These are phyloP conservation scores for Candida nitratophila DNA, from an alignment of 805 yeast genomes.

Conservation along the genomic window DNA sequence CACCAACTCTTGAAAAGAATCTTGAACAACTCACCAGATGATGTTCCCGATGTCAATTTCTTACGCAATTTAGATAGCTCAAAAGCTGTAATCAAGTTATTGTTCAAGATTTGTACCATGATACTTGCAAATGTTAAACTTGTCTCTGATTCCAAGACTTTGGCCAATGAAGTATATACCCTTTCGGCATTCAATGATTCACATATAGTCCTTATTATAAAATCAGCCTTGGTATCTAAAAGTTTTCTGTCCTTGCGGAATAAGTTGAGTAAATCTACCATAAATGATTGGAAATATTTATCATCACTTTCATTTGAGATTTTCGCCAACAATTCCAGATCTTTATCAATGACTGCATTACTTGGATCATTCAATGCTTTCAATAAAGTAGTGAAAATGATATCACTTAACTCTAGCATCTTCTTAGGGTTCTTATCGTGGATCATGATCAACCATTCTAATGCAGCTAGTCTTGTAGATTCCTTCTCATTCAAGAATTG, in stretches of 20 bases:
- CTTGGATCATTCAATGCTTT: constrained; percentile 65
- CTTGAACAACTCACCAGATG: constrained; percentile 43
- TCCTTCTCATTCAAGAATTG: constrained; percentile 75
- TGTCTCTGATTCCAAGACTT: constrained; percentile 54
- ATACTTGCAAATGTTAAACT: constrained; percentile 68
- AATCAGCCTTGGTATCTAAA: constrained; percentile 68
- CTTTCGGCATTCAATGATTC: constrained; percentile 74
- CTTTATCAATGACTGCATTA: constrained; percentile 70
- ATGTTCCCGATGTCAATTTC: constrained; percentile 35
- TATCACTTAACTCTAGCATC: constrained; percentile 47
- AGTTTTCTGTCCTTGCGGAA: constrained; percentile 65
- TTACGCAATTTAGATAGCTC: constrained; percentile 68
- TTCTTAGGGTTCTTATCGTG: constrained; percentile 62
- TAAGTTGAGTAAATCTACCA: constrained; percentile 60
- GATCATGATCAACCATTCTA: constrained; percentile 85
- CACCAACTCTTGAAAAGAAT: constrained; percentile 87
- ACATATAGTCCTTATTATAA: constrained; percentile 79
- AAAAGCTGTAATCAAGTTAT: constrained; percentile 77
- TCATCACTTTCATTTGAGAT: constrained; percentile 69
- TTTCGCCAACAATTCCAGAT: constrained; percentile 63
- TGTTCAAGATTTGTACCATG: constrained; percentile 82
- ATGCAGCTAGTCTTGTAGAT: constrained; percentile 70
- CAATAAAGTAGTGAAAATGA: constrained; percentile 69
- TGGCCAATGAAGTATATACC: constrained; percentile 73
- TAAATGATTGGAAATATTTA: constrained; percentile 66